Conservation (phyloP, 306 rosid genomes). For the Fagus crenata region DNA sequence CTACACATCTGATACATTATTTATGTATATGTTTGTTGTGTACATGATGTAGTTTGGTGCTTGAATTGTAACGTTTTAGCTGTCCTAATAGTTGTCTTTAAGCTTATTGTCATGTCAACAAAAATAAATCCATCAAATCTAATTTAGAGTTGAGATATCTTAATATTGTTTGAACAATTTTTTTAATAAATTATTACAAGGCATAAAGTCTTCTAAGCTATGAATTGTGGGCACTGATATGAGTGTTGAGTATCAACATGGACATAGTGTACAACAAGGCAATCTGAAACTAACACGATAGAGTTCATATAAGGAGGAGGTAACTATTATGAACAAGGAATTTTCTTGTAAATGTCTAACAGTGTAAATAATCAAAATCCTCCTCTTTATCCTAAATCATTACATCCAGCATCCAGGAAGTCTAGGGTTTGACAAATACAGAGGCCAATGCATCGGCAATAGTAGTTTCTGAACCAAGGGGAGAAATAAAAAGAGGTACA, state of each 20-base stretch:
- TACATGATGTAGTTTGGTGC: background rate
- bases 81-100: conserved; percentile 5
- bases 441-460: background rate
- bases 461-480: background rate
- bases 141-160: background rate
- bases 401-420: background rate
- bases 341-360: background rate
- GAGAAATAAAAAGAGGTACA: background rate
- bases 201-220: background rate
- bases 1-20: conserved; percentile 9
- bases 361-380: background rate
- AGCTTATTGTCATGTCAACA: background rate
- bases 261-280: background rate
- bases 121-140: background rate
- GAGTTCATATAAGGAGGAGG: background rate
- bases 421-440: background rate
- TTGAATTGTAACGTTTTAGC: conserved; percentile 6
- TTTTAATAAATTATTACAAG: background rate
- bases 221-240: background rate
- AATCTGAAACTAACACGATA: background rate
- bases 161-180: background rate
- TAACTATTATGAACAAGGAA: background rate
- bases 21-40: background rate
- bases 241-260: background rate
- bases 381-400: too few relatives aligned